A percentile compares a stretch with the other conserved stretches of the same genome.
phyloP scores from a whole-genome alignment of 371 early-diverging fungal genomes.

The Actinomortierella wolfii region DNA sequence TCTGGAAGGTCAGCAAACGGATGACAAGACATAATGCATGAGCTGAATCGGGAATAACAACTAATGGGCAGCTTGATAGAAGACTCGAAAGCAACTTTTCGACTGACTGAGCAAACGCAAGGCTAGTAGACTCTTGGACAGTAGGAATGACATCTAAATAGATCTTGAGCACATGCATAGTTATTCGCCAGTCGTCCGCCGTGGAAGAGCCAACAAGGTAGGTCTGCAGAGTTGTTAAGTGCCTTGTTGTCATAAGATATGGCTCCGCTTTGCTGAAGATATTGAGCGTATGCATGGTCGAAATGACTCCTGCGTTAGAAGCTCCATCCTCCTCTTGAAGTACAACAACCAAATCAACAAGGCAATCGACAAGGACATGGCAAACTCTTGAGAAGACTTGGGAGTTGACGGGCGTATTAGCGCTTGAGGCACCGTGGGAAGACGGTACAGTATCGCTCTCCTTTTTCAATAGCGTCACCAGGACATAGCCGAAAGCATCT shows the following conservation, averaged over 20 bases:
- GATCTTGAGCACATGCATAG: constrained; percentile 41
- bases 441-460: constrained; percentile 8
- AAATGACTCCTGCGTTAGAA: constrained; percentile 34
- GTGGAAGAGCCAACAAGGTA: constrained; percentile 30
- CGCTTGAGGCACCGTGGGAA: too few relatives aligned
- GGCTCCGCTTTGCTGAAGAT: constrained; percentile 30
- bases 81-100: constrained; percentile 19
- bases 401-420: too few relatives aligned
- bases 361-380: constrained; percentile 68
- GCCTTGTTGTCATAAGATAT: constrained; percentile 24
- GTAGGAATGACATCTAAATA: constrained; percentile 21
- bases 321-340: constrained; percentile 56
- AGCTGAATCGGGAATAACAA: constrained; percentile 68
- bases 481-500: constrained; percentile 28
- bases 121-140: constrained; percentile 9
- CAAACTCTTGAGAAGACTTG: constrained; percentile 52
- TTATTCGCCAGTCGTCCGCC: constrained; percentile 33
- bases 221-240: constrained; percentile 13
- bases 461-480: constrained; percentile 33
- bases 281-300: constrained; percentile 31
- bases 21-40: constrained; percentile 79
- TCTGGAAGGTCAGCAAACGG: constrained; percentile 63
- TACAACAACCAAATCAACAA: constrained; percentile 64
- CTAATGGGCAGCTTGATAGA: constrained; percentile 32
- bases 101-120: constrained; percentile 7